These are phyloP conservation scores for Cystofilobasidium bisporidii DNA, from an alignment of 768 basidiomycete genomes.

Conservation along the genomic window DNA sequence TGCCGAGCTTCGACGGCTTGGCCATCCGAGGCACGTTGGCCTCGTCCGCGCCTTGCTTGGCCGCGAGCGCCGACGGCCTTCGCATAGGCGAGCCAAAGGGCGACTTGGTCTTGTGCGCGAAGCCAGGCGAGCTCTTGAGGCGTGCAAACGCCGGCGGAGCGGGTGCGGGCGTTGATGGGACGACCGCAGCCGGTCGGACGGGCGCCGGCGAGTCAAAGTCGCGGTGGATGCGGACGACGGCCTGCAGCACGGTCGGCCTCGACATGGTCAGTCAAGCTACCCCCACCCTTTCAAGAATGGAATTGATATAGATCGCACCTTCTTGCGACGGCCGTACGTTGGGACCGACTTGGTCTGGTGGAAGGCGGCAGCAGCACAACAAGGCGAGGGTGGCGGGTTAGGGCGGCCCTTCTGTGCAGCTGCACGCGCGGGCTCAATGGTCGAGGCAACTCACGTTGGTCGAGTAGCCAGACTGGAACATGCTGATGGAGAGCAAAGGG, in stretches of 20 bases:
- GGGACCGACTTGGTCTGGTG: constrained; percentile 15
- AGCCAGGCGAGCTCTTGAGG: background rate
- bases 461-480: constrained; percentile 8
- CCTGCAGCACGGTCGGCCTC: too few species aligned
- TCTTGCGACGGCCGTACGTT: constrained; percentile 12
- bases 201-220: background rate
- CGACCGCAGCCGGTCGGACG: background rate
- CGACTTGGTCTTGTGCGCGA: background rate
- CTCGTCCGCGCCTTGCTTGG: background rate
- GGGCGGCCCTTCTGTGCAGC: too few species aligned
- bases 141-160: background rate
- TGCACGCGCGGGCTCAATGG: too few species aligned
- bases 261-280: too few species aligned
- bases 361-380: background rate
- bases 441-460: background rate
- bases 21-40: background rate
- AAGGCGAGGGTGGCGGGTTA: too few species aligned
- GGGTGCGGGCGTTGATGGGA: constrained; percentile 9
- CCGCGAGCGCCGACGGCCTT: background rate
- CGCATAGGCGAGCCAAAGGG: background rate
- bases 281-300: too few species aligned
- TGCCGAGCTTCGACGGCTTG: too few species aligned
- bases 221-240: background rate
- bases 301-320: background rate
- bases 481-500: background rate